Evolutionary conservation across 371 early-diverging fungal species (phyloP), one percentile per base, ranked within the genome.

Genomic region (Smittium mucronatum): DNA sequence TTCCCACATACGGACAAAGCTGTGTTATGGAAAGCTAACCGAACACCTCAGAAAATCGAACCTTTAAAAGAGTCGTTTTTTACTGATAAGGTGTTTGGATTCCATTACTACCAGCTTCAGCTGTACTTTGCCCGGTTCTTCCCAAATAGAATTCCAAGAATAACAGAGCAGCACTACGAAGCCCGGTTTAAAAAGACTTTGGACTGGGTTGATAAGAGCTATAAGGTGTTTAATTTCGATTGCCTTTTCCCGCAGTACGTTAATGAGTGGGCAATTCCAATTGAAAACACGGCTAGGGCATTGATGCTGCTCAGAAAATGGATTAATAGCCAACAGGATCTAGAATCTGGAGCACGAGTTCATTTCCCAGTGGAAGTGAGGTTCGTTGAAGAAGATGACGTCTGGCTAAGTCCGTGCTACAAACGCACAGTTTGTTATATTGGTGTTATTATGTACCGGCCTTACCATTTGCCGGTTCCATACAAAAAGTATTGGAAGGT

Each of bases 381-480:
- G 29, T 90, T 91, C 78, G 91, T 89, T 28, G 82, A 84, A 68
- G 80, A 83, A 36, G 88, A 89, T 64, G 83, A 88, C 74, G 85
- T 91, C 35, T 89, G 88, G 87, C 75, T 93, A n/a, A 90, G 90
- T 67, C 91, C 90, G 1, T 80, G 87, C 2, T 87, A 88, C 70
- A 82, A 82, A 0, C 81, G 82, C 8, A 84, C 87, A 58, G 85
- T 88, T 0, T 89, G 91, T 69, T 91, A 89, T 60, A 91, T 93
- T 69, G 93, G 90, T 28, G 83, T 91, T 25, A 89, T 93, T 59
- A 89, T 91, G 89, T 93, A 91, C 69, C 87, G 92, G 69, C 93
- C 93, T 2, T 91, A 86, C 73, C 84, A 84, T 47, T 78, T 76
- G 57, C 81, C 86, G 0, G 87, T 91, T 0, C 86, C 89, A 0